A percentile compares a stretch with the other conserved stretches of the same genome.
These are phyloP conservation scores for Dioszegia crocea DNA, from an alignment of 768 basidiomycete species.

Conservation along the genomic window DNA sequence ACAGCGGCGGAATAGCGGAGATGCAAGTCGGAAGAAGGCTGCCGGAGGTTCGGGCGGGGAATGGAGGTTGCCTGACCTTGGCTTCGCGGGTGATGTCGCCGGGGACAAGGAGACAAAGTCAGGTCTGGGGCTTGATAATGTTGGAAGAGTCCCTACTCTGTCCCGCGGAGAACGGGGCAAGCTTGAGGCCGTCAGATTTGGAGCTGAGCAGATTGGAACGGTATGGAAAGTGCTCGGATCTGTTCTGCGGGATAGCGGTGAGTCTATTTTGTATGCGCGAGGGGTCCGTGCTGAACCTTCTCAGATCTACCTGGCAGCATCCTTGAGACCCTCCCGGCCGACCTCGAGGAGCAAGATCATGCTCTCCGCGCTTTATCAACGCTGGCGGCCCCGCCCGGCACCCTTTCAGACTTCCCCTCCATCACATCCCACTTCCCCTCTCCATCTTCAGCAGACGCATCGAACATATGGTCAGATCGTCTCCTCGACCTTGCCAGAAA, in stretches of 20 bases:
- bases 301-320: not conserved
- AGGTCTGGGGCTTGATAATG: slow-evolving; percentile 15
- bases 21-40: slow-evolving; percentile 5
- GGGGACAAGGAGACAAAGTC: not conserved
- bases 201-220: slow-evolving; percentile 17
- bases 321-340: not conserved
- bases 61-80: slow-evolving; percentile 2
- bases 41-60: not conserved
- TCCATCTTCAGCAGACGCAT: slow-evolving; percentile 1
- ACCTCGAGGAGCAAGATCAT: not conserved
- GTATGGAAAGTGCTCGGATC: slow-evolving; percentile 26
- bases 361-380: slow-evolving; percentile 12
- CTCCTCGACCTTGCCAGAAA: not conserved
- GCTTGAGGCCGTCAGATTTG: slow-evolving; percentile 10
- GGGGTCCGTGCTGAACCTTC: not conserved
- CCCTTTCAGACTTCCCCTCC: slow-evolving; percentile 17
- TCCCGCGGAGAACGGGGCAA: slow-evolving; percentile 13
- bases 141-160: slow-evolving; percentile 15
- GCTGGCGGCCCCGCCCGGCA: slow-evolving; percentile 12
- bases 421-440: slow-evolving; percentile 12
- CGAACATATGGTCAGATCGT: slow-evolving; percentile 12
- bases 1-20: not conserved
- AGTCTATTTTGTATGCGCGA: not conserved
- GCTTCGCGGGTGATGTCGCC: not conserved
- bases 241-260: slow-evolving; percentile 22